phyloP scores from a whole-genome alignment of 768 basidiomycete genomes.

The Imleria badia region DNA sequence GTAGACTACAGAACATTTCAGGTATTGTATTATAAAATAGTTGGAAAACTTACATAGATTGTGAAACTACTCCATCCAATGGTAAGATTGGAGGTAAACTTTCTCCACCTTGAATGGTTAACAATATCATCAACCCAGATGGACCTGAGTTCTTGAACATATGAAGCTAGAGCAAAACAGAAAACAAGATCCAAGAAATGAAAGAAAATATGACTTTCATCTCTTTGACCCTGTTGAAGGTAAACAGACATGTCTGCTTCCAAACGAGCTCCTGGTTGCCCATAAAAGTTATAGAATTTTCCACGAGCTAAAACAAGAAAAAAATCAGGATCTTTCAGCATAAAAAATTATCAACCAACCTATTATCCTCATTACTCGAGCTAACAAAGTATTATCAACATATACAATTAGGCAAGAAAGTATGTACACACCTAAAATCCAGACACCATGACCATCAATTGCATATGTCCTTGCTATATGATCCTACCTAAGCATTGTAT shows the following conservation, averaged over 20 bases:
- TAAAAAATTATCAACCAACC: background rate
- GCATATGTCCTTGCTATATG: background rate
- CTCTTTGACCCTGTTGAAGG: background rate
- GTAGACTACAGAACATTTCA: background rate
- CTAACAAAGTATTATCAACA: background rate
- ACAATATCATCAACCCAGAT: background rate
- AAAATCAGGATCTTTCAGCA: background rate
- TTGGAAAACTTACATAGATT: background rate
- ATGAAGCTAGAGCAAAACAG: background rate
- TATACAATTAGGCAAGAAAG: background rate
- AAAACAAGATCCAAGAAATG: background rate
- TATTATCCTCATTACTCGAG: background rate
- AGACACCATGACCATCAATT: background rate
- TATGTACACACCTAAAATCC: background rate
- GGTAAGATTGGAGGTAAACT: background rate
- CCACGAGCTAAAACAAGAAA: background rate
- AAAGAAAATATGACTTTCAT: background rate
- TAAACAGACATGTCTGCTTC: background rate
- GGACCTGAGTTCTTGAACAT: background rate
- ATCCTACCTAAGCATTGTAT: background rate
- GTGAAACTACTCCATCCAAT: background rate
- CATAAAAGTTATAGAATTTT: constrained; percentile 1
- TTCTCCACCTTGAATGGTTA: background rate
- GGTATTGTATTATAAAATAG: background rate
- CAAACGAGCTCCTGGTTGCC: constrained; percentile 1